phyloP scores from a whole-genome alignment of 345 rosid genomes.

The Syzygium aromaticum region DNA sequence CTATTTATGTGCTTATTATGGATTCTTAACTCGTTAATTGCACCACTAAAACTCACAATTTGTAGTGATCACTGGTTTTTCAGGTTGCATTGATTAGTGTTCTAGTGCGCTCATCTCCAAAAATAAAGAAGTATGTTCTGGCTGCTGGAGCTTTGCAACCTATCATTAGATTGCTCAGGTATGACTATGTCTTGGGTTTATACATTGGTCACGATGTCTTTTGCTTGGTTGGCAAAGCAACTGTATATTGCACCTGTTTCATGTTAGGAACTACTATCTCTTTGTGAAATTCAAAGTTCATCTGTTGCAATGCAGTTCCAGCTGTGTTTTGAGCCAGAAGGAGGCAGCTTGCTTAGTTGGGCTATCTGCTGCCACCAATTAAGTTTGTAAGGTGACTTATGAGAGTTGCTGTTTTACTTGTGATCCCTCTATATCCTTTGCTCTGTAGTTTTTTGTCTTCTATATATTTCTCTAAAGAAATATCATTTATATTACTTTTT shows the following conservation, averaged over 20 bases:
- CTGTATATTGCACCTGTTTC: no score
- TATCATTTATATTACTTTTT: no score
- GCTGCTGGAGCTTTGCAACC: constrained; percentile 77
- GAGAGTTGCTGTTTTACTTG: not conserved
- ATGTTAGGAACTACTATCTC: no score
- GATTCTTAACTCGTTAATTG: not conserved
- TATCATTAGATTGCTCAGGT: constrained; percentile 70
- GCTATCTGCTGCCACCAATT: constrained; percentile 93
- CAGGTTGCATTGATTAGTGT: not conserved
- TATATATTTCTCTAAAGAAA: not conserved
- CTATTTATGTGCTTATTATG: not conserved
- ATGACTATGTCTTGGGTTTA: constrained; percentile 52
- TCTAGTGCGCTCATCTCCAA: constrained; percentile 31
- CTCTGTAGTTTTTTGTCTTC: not conserved
- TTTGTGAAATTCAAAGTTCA: no score
- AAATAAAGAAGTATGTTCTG: constrained; percentile 62
- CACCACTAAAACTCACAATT: not conserved
- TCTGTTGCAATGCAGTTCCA: constrained; percentile 39
- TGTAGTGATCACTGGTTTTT: not conserved
- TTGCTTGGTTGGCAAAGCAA: no score
- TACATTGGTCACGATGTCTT: constrained; percentile 5
- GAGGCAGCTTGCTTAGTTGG: constrained; percentile 94
- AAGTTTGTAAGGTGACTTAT: constrained; percentile 77
- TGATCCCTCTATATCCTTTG: not conserved
- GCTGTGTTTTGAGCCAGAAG: constrained; percentile 94